A percentile compares a stretch with the other conserved stretches of the same genome.
Evolutionary conservation across 208 protist genomes (phyloP).

Genomic region (Wallacemonas sp.): DNA sequence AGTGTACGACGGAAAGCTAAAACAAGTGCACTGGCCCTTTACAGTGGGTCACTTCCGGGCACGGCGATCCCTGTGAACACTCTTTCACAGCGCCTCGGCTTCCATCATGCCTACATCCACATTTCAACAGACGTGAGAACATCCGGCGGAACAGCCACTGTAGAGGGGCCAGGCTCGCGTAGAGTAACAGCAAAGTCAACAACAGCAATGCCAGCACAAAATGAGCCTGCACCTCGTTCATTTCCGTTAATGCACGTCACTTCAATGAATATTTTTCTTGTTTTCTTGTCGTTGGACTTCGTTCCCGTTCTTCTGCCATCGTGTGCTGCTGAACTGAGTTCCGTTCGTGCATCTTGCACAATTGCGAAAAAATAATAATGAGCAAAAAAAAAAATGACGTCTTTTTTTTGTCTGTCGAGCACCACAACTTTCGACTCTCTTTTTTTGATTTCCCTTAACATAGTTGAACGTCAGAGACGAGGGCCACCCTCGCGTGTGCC

Average conservation of each 20-base stretch:
- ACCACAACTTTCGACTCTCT: slow-evolving; percentile 2
- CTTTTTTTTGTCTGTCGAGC: too few relatives aligned
- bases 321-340: neutral
- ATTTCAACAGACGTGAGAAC: too few relatives aligned
- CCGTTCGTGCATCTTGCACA: neutral
- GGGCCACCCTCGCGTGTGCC: neutral
- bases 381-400: slow-evolving; percentile 27
- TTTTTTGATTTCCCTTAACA: slow-evolving; percentile 12
- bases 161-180: too few relatives aligned
- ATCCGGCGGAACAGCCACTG: too few relatives aligned
- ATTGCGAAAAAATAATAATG: slow-evolving; percentile 2
- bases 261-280: too few relatives aligned
- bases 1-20: neutral
- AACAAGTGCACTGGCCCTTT: slow-evolving; percentile 9
- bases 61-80: too few relatives aligned
- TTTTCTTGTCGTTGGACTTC: slow-evolving; percentile 13
- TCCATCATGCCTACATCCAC: too few relatives aligned
- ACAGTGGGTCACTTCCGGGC: too few relatives aligned
- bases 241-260: too few relatives aligned
- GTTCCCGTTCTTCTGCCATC: neutral
- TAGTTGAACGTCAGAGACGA: neutral
- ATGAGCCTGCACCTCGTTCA: neutral
- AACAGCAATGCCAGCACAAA: neutral
- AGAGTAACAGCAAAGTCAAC: too few relatives aligned
- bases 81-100: too few relatives aligned